A percentile compares a stretch with the other conserved stretches of the same genome.
Evolutionary conservation across 192 early-diverging fungal species (phyloP).

Genomic region (Dissophora ornata): DNA sequence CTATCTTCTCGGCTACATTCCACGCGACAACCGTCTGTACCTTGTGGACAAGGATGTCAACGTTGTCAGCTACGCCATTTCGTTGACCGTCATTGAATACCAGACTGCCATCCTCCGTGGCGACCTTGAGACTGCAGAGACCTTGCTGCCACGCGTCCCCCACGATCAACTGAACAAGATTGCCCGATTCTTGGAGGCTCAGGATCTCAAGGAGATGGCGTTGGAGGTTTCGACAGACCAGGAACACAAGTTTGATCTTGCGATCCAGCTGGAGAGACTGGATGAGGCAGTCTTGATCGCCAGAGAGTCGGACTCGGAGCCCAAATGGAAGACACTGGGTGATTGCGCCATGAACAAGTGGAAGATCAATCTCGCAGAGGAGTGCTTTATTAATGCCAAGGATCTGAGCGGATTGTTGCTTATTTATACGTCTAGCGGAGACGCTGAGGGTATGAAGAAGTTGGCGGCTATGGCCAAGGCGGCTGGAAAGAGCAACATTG

Average conservation of each 20-base stretch:
- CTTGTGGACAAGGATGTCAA: slow-evolving; percentile 95
- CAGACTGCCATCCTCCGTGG: slow-evolving; percentile 97
- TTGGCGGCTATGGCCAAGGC: slow-evolving; percentile 75
- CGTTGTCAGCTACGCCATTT: slow-evolving; percentile 91
- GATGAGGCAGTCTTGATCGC: slow-evolving; percentile 92
- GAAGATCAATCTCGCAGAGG: slow-evolving; percentile 92
- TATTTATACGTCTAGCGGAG: slow-evolving; percentile 91
- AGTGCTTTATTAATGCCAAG: slow-evolving; percentile 87
- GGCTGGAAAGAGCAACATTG: slow-evolving; percentile 91
- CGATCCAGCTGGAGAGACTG: slow-evolving; percentile 87
- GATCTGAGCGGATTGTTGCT: slow-evolving; percentile 93
- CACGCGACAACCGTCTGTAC: slow-evolving; percentile 94
- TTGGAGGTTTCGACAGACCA: slow-evolving; percentile 93
- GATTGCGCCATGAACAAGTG: slow-evolving; percentile 90
- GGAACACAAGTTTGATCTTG: slow-evolving; percentile 97
- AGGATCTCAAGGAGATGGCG: slow-evolving; percentile 92
- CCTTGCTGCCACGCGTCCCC: slow-evolving; percentile 87
- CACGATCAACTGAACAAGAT: slow-evolving; percentile 89
- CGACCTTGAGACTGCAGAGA: slow-evolving; percentile 85
- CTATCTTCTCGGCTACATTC: slow-evolving; percentile 95
- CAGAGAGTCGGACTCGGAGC: slow-evolving; percentile 80
- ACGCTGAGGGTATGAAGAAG: slow-evolving; percentile 77
- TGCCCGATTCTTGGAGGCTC: slow-evolving; percentile 95
- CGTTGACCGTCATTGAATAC: slow-evolving; percentile 96
- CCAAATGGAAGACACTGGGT: slow-evolving; percentile 95